Evolutionary conservation across 371 early-diverging fungal genomes (phyloP), one percentile per base, ranked within the genome.

Genomic region (Rhizopus sp.): DNA sequence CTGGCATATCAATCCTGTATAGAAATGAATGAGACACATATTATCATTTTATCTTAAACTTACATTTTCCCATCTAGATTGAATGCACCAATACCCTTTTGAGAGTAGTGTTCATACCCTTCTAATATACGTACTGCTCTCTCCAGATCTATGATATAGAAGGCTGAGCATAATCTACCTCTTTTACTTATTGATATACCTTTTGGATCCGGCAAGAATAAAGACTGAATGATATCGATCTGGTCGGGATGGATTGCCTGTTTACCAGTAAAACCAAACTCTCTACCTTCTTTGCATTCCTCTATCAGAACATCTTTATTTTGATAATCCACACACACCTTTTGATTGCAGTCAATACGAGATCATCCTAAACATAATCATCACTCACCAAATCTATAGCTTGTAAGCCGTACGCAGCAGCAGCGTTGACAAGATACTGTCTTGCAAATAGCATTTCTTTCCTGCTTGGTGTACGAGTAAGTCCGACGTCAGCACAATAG

Each of bases 241-340:
- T 96, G 97, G 6, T 78, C 80, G 30, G 97, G 96, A 62, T 96
- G 96, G 52, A 96, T 93, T 2, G 93, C 94, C 72, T 94, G 95
- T 76, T 96, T 96, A 51, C 97, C 97, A 29, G 93, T 87, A 74
- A 94, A 96, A 4, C 96, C 97, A 87, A 94, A 93, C 50, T 87
- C 80, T 23, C 88, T 83, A 1, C 93, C 97, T 70, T 95, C 93
- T 32, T 66, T 68, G 64, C 93, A 89, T 73, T 96, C 97, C 40
- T 90, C 92, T 15, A 57, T 57, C 68, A 93, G 69, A 35, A 86
- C 76, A 3, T 76, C 79, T 15, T 70, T 64, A 63, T 88, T 77
- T 57, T 91, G 80, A 55, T 86, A 93, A 63, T 93, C 93, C 55
- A 94, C 85, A 60, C 93, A 93, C 15, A 94, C 91, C 88, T 87